Evolutionary conservation across 768 basidiomycete genomes (phyloP).

Genomic region (Hypholoma fasciculare): DNA sequence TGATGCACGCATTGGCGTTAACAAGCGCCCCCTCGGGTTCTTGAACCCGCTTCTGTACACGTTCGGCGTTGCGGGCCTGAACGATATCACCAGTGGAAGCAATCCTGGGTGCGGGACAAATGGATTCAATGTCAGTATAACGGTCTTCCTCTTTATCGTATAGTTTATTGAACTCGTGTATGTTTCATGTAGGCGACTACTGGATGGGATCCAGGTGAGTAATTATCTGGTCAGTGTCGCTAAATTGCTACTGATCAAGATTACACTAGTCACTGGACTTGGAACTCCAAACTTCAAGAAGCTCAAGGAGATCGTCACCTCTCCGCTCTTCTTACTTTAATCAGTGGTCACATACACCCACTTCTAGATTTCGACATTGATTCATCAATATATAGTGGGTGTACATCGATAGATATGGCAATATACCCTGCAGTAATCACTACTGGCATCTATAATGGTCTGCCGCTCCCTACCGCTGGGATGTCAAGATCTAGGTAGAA

Average conservation of each 20-base stretch:
- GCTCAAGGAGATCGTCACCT: conserved; percentile 37
- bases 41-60: conserved; percentile 65
- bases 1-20: conserved; percentile 49
- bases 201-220: conserved; percentile 63
- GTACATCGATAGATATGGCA: too few species aligned
- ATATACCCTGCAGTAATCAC: too few species aligned
- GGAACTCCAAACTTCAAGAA: conserved; percentile 55
- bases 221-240: background rate
- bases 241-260: background rate
- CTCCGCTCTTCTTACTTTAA: background rate
- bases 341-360: background rate
- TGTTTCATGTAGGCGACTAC: conserved; percentile 35
- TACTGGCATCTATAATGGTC: too few species aligned
- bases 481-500: too few species aligned
- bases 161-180: background rate
- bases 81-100: conserved; percentile 59
- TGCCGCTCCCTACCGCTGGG: too few species aligned
- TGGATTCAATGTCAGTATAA: conserved; percentile 61
- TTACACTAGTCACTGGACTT: conserved; percentile 47
- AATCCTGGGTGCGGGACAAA: conserved; percentile 61
- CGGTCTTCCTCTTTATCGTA: background rate
- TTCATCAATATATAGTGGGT: too few species aligned
- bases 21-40: conserved; percentile 53
- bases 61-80: conserved; percentile 40
- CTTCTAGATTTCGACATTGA: too few species aligned